These are phyloP conservation scores for Ophiostoma novo-ulmi DNA, from an alignment of 2,329 filamentous ascomycete species.

Conservation along the genomic window DNA sequence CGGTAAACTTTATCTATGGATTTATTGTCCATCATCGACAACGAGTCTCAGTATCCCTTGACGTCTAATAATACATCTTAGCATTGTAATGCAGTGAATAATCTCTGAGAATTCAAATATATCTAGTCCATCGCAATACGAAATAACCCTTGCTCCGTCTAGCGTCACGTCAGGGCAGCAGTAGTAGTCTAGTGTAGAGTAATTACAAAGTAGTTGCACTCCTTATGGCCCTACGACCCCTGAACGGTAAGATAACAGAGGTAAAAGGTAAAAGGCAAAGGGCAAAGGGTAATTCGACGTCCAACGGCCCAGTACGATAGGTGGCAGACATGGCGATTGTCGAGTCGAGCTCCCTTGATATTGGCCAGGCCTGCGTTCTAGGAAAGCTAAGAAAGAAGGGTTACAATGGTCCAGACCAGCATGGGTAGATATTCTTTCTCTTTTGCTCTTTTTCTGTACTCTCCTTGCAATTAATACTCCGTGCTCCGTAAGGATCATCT, in stretches of 20 bases:
- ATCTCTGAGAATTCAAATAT: too few relatives aligned
- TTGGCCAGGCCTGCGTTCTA: not conserved
- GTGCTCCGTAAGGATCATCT: too few relatives aligned
- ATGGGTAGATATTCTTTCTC: too few relatives aligned
- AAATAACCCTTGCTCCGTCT: constrained; percentile 1
- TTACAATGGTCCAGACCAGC: too few relatives aligned
- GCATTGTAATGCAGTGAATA: not conserved
- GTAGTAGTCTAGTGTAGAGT: not conserved
- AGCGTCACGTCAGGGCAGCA: not conserved
- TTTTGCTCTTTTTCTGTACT: too few relatives aligned
- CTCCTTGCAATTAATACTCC: too few relatives aligned
- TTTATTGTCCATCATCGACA: not conserved
- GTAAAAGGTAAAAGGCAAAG: not conserved
- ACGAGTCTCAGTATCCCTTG: not conserved
- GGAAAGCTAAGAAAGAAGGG: too few relatives aligned
- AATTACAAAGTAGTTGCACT: not conserved
- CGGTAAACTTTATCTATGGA: too few relatives aligned
- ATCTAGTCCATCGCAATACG: not conserved
- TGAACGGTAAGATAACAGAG: not conserved
- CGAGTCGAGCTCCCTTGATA: not conserved
- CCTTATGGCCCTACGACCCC: not conserved
- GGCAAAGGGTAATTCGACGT: not conserved
- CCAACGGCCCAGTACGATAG: not conserved
- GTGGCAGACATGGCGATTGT: constrained; percentile 5
- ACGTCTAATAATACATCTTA: not conserved